These are phyloP conservation scores for Bullera alba DNA, from an alignment of 768 basidiomycete genomes.

Conservation along the genomic window DNA sequence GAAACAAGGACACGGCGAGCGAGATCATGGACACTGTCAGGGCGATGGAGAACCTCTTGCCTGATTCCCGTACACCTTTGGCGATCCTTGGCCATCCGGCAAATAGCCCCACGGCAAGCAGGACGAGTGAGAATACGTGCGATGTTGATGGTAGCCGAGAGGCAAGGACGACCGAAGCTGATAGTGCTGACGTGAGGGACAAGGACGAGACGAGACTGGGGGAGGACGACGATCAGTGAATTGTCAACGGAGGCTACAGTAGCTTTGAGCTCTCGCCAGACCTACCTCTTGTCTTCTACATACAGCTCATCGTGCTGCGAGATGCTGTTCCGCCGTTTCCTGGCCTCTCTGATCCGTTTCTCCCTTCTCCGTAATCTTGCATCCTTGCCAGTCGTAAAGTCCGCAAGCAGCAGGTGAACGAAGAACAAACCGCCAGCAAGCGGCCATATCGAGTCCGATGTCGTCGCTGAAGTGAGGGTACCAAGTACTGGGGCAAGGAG, in stretches of 20 bases:
- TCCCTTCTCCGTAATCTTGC: slow-evolving; percentile 15
- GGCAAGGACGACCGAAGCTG: slow-evolving; percentile 84
- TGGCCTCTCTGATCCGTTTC: slow-evolving; percentile 9
- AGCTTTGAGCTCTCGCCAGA: neutral
- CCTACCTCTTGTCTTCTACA: slow-evolving; percentile 35
- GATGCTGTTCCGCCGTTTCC: slow-evolving; percentile 13
- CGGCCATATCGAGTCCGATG: slow-evolving; percentile 95
- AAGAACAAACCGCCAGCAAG: slow-evolving; percentile 76
- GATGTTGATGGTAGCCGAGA: slow-evolving; percentile 76
- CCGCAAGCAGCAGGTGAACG: slow-evolving; percentile 72
- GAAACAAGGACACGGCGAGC: slow-evolving; percentile 27
- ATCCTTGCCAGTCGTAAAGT: slow-evolving; percentile 50
- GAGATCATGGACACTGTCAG: slow-evolving; percentile 24
- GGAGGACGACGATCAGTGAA: no score
- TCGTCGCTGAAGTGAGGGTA: slow-evolving; percentile 88
- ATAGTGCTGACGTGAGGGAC: slow-evolving; percentile 64
- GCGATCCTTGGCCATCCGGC: slow-evolving; percentile 38
- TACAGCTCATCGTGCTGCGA: slow-evolving; percentile 3
- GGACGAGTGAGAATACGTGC: slow-evolving; percentile 71
- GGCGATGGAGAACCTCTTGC: slow-evolving; percentile 19
- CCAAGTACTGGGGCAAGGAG: slow-evolving; percentile 83
- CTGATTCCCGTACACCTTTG: slow-evolving; percentile 36
- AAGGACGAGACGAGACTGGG: slow-evolving; percentile 44
- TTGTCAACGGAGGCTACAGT: neutral
- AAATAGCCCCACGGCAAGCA: slow-evolving; percentile 32